Evolutionary conservation across 495 filamentous ascomycete genomes (phyloP).

Genomic region (Neurospora terricola): DNA sequence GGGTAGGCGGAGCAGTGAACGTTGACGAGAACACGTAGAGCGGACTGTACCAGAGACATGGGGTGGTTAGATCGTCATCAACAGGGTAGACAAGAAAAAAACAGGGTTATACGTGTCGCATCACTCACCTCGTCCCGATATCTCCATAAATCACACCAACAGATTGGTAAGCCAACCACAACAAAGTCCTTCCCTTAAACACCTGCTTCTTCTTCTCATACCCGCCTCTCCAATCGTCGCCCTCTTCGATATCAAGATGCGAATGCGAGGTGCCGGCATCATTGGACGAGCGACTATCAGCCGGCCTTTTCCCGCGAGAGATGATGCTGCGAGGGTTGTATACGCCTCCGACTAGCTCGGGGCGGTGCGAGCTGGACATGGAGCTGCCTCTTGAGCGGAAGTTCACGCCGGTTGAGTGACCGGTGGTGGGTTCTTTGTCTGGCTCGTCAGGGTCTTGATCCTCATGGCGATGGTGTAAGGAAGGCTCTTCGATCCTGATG

Average conservation of each 20-base stretch:
- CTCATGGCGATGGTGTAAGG: neutral
- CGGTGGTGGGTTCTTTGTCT: neutral
- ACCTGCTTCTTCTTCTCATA: slow-evolving; percentile 33
- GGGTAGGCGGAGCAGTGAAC: slow-evolving; percentile 45
- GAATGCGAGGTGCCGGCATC: slow-evolving; percentile 10
- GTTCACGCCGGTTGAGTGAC: neutral
- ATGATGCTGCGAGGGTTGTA: slow-evolving; percentile 30
- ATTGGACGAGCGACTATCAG: slow-evolving; percentile 12
- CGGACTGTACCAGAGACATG: slow-evolving; percentile 23
- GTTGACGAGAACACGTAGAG: slow-evolving; percentile 67
- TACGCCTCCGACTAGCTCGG: slow-evolving; percentile 22
- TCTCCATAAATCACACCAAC: slow-evolving; percentile 69
- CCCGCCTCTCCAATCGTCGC: slow-evolving; percentile 26
- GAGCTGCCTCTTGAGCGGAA: neutral
- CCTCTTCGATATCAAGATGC: slow-evolving; percentile 25
- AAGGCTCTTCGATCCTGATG: neutral
- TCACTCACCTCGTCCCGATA: slow-evolving; percentile 51
- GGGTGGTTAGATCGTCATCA: neutral
- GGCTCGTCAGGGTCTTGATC: neutral
- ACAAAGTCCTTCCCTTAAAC: slow-evolving; percentile 30
- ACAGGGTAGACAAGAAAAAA: neutral
- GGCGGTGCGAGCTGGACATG: neutral
- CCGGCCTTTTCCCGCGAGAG: slow-evolving; percentile 14
- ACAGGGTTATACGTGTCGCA: neutral
- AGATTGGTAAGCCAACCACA: slow-evolving; percentile 57